Evolutionary conservation across 495 filamentous ascomycete genomes (phyloP).

Genomic region (Pseudevernia furfuracea): DNA sequence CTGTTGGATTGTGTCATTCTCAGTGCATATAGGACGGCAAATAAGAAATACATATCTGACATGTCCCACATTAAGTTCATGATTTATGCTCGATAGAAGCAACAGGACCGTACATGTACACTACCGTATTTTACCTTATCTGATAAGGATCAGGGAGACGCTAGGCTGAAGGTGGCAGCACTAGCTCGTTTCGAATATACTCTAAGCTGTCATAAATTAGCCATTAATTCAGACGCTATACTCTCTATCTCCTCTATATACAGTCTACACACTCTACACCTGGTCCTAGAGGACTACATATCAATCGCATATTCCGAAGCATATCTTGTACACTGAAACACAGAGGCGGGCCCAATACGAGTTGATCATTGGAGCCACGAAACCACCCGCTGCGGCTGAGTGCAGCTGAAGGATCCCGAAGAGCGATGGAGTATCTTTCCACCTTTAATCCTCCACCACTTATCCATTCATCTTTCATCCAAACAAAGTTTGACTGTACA

Average conservation of each 20-base stretch:
- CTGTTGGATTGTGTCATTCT: neutral
- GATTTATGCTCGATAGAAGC: too few relatives aligned
- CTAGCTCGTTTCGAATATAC: neutral
- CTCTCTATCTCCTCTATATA: too few relatives aligned
- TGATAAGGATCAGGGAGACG: neutral
- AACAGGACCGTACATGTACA: too few relatives aligned
- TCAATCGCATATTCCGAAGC: neutral
- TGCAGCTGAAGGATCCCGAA: conserved; percentile 1
- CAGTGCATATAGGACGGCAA: neutral
- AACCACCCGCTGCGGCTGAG: neutral
- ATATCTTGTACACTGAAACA: too few relatives aligned
- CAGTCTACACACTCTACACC: too few relatives aligned
- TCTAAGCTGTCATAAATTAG: too few relatives aligned
- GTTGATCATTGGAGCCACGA: neutral
- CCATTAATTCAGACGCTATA: too few relatives aligned
- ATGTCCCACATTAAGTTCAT: too few relatives aligned
- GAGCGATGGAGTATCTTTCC: neutral
- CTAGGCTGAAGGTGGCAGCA: neutral
- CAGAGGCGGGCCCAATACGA: neutral
- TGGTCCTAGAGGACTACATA: neutral
- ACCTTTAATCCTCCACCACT: neutral
- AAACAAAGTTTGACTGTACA: neutral
- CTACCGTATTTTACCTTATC: too few relatives aligned
- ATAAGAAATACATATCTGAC: neutral
- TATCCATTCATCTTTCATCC: neutral